Evolutionary conservation across 2,329 filamentous ascomycete species (phyloP), one percentile per base, ranked within the genome.

Genomic region (Scleromitrula shiraiana): DNA sequence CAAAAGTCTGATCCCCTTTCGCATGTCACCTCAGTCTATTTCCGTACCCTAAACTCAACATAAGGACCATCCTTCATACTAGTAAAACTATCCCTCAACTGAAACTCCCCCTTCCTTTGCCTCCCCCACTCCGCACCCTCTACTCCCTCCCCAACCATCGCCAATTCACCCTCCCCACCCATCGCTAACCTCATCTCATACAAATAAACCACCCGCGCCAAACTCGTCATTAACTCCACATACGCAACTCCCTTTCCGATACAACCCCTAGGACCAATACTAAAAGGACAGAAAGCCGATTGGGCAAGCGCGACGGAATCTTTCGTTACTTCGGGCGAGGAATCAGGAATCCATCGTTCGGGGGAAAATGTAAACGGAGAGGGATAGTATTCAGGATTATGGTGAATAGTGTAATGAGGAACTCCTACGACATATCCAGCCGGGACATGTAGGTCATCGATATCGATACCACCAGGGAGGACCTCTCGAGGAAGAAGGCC

Each of bases 81-180:
- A 26, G 84, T 86, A 65, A 89, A 88, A 15, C 78, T 82, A 62
- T 89, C 85, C 43, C 75, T 67, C 49, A 88, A 68, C 69, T 87
- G 83, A 64, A 82, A 86, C 70, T 88, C 85, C 1, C 61, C 67
- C 15, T 60, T 61, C 39, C 74, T 70, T 47, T 80, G 71, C 38
- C 80, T 69, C 0, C 79, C 80, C 67, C 68, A 75, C 59, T 74
- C 76, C 7, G 69, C 60, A 24, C 67, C 68, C 2, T 62, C 55
- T 37, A 65, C 66, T 5, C 77, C 77, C 67, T 80, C 74, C 7
- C 73, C 75, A 4, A 74, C 71, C 50, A 76, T 76, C 32, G 53
- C 53, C n/a, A n/a, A n/a, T n/a, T n/a, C n/a, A n/a, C n/a, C n/a
- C n/a, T n/a, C n/a, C n/a, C n/a, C n/a, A n/a, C n/a, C n/a, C n/a